A percentile compares a stretch with the other conserved stretches of the same genome.
phyloP scores from a whole-genome alignment of 192 early-diverging fungal genomes.

The Coemansia sp. region DNA sequence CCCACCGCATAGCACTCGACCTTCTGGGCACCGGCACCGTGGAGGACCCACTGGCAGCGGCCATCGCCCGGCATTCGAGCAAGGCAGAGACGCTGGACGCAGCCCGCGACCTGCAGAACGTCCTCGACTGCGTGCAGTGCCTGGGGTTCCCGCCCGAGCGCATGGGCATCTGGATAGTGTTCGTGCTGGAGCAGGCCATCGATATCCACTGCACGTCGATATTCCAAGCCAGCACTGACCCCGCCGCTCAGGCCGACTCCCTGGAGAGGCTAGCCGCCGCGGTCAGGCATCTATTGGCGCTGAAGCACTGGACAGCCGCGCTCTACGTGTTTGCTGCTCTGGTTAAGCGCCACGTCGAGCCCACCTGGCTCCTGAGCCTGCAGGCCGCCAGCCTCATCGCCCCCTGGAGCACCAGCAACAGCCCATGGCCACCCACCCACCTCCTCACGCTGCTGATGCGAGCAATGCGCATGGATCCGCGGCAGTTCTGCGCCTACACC shows the following conservation, averaged over 20 bases:
- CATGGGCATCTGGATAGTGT: slow-evolving; percentile 29
- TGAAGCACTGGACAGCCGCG: slow-evolving; percentile 34
- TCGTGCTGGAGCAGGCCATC: slow-evolving; percentile 23
- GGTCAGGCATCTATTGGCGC: slow-evolving; percentile 17
- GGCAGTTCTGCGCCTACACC: slow-evolving; percentile 36
- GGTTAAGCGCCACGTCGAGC: slow-evolving; percentile 32
- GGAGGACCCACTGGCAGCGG: slow-evolving; percentile 23
- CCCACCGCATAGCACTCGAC: slow-evolving; percentile 23
- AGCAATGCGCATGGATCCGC: slow-evolving; percentile 23
- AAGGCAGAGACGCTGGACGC: slow-evolving; percentile 29
- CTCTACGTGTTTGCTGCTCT: slow-evolving; percentile 36
- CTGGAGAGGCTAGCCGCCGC: slow-evolving; percentile 17
- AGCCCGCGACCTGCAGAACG: slow-evolving; percentile 14
- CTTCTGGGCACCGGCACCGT: slow-evolving; percentile 2
- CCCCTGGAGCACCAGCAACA: background rate
- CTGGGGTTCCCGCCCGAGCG: slow-evolving; percentile 4
- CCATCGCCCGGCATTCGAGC: slow-evolving; percentile 15
- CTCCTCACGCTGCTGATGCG: slow-evolving; percentile 41
- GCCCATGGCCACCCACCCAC: slow-evolving; percentile 31
- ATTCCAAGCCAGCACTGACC: background rate
- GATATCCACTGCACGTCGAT: slow-evolving; percentile 16
- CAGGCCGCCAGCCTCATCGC: background rate
- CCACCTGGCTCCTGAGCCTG: background rate
- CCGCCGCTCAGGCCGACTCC: slow-evolving; percentile 13
- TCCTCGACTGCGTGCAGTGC: background rate